These are phyloP conservation scores for Eurotiales sp. DNA, from an alignment of 2,329 filamentous ascomycete genomes.

Conservation along the genomic window DNA sequence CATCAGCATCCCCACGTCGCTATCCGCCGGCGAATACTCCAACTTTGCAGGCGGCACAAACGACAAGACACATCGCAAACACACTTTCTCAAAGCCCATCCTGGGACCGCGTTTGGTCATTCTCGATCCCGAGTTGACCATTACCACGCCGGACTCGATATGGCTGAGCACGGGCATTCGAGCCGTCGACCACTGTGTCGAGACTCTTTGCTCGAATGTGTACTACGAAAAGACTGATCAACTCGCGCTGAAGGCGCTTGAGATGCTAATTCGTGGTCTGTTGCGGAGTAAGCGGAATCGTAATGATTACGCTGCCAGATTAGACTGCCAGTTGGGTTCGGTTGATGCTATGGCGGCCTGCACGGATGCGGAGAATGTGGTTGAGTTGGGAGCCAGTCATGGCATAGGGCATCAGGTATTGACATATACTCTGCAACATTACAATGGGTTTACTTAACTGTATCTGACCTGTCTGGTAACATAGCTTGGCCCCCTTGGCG, in stretches of 20 bases:
- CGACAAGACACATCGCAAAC: slow-evolving; percentile 33
- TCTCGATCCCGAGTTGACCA: slow-evolving; percentile 52
- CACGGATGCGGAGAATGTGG: slow-evolving; percentile 29
- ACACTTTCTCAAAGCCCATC: slow-evolving; percentile 33
- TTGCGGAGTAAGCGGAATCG: slow-evolving; percentile 37
- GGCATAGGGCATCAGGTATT: slow-evolving; percentile 50
- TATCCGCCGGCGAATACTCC: slow-evolving; percentile 43
- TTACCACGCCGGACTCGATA: slow-evolving; percentile 49
- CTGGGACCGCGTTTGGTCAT: slow-evolving; percentile 52
- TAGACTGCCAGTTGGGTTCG: slow-evolving; percentile 50
- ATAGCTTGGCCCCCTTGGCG: slow-evolving; percentile 51
- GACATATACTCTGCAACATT: slow-evolving; percentile 10
- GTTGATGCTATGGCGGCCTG: slow-evolving; percentile 51
- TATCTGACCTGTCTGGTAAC: background rate
- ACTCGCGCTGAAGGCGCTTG: slow-evolving; percentile 38
- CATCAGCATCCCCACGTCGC: slow-evolving; percentile 40
- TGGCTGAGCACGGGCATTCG: slow-evolving; percentile 59
- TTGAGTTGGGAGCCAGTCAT: slow-evolving; percentile 49
- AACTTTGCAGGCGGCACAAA: slow-evolving; percentile 38
- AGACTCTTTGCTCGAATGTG: slow-evolving; percentile 48
- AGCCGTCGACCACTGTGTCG: slow-evolving; percentile 57
- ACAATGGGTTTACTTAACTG: background rate
- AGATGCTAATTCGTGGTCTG: slow-evolving; percentile 41
- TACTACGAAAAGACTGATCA: slow-evolving; percentile 33
- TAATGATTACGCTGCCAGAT: slow-evolving; percentile 40